These are phyloP conservation scores for Lachancea thermotolerans DNA, from an alignment of 805 yeast genomes.

Conservation along the genomic window DNA sequence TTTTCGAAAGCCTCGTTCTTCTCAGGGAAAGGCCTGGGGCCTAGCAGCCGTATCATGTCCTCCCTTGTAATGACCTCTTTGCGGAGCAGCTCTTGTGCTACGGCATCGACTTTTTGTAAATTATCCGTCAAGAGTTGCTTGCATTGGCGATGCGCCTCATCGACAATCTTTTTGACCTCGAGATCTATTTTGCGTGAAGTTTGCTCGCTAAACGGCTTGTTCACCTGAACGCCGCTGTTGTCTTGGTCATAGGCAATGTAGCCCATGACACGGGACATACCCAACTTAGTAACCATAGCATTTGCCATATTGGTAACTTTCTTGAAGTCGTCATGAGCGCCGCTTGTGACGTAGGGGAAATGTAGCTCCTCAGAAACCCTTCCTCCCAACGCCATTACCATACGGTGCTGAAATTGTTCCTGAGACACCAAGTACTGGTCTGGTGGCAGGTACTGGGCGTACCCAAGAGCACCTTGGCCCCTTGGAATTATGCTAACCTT, in stretches of 20 bases:
- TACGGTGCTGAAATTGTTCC: conserved; percentile 75
- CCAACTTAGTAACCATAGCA: conserved; percentile 85
- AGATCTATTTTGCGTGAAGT: conserved; percentile 75
- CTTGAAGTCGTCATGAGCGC: conserved; percentile 94
- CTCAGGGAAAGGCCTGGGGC: conserved; percentile 89
- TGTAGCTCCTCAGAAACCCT: conserved; percentile 93
- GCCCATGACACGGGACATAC: conserved; percentile 89
- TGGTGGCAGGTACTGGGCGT: conserved; percentile 94
- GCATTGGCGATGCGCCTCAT: conserved; percentile 69
- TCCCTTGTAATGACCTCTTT: conserved; percentile 92
- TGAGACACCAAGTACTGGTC: conserved; percentile 76
- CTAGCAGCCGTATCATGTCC: conserved; percentile 85
- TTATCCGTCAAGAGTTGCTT: conserved; percentile 57
- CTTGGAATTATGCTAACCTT: conserved; percentile 96
- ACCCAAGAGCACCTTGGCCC: conserved; percentile 95
- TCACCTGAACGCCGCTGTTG: conserved; percentile 46
- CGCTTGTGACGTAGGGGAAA: conserved; percentile 87
- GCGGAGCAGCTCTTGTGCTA: conserved; percentile 76
- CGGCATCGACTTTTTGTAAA: conserved; percentile 64
- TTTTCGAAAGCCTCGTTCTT: conserved; percentile 88
- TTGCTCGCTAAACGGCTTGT: conserved; percentile 85
- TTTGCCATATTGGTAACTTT: conserved; percentile 92
- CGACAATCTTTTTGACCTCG: conserved; percentile 75
- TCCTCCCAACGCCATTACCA: conserved; percentile 97
- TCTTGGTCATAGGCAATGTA: conserved; percentile 55